Evolutionary conservation across 2,329 filamentous ascomycete species (phyloP).

Genomic region (Leptographium procerum): DNA sequence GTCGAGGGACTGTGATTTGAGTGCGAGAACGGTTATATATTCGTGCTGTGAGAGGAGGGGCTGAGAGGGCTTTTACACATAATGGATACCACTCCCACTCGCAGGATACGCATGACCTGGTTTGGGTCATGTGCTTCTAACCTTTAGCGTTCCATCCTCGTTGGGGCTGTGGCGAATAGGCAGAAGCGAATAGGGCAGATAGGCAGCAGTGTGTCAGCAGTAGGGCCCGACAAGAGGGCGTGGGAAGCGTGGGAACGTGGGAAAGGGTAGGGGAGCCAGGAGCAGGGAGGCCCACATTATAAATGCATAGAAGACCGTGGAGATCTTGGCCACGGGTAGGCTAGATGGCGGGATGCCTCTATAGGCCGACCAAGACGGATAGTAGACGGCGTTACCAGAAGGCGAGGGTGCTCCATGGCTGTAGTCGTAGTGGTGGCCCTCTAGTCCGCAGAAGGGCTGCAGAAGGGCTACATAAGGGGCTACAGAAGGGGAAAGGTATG

Average conservation of each 20-base stretch:
- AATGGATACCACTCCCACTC: no score
- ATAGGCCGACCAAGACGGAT: conserved; percentile 55
- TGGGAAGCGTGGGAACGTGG: no score
- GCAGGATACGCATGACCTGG: background rate
- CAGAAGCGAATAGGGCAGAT: background rate
- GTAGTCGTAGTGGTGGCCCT: background rate
- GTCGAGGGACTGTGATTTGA: conserved; percentile 36
- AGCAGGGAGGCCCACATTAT: conserved; percentile 27
- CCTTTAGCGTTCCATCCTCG: conserved; percentile 26
- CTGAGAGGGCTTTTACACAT: background rate
- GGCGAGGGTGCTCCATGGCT: background rate
- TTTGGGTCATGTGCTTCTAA: conserved; percentile 2
- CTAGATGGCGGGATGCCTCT: conserved; percentile 47
- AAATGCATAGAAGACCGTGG: conserved; percentile 56
- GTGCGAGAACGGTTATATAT: no score
- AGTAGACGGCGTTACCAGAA: conserved; percentile 36
- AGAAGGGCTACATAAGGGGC: no score
- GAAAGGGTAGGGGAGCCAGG: background rate
- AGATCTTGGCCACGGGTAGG: conserved; percentile 43
- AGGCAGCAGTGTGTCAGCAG: background rate
- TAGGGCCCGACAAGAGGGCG: background rate
- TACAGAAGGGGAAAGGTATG: background rate
- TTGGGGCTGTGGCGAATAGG: conserved; percentile 20
- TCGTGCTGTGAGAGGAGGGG: no score
- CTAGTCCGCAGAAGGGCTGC: background rate